Base-by-base conservation (phyloP, 2,329 filamentous ascomycete species). In the Calonectria multiphialidica region DNA sequence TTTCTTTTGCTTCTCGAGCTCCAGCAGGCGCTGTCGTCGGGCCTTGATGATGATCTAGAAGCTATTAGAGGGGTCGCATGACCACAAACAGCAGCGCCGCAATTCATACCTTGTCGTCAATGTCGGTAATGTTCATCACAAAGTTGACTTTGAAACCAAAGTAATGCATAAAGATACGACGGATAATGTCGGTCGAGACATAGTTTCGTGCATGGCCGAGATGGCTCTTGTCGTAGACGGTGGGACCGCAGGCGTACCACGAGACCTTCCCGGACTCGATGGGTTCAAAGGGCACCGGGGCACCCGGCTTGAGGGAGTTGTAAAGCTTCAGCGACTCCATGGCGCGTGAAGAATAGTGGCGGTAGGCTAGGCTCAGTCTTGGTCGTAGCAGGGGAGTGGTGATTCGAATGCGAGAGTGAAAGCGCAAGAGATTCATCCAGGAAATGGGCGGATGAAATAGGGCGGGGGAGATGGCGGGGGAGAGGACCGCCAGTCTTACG, bases 191-290 rank as follows among this genome's bases (percentile, higher is more conserved):
- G 55, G 94, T 96, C 62, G 93, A 94, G 74, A 98, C 94, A 89
- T 98, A 98, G 86, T 98, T 98, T 77, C 95, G 89, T 35, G 94
- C 95, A 84, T 98, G 95, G 35, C 95, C 93, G 55, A 96, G 84
- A 86, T 96, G 94, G 74, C 93, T 90, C 84, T 95, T 93, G 82
- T 96, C 94, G 82, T 96, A 96, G 49, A 94, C 92, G 3, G 95
- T 98, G 70, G 95, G 95, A 21, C 95, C 95, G 86, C 95, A 98
- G 77, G 93, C 93, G 83, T 98, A 98, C 95, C 95, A 98, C 6
- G 91, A 92, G 33, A 97, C 90, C 81, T 93, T 92, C 30, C 91
- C 90, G 10, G 88, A 86, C 80, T 96, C 91, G 59, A 94, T 88
- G 16, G 95, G 94, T 50, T 93, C 86, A 80, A 97, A 97, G 5